These are phyloP conservation scores for Arabidopsis lyrata DNA, from an alignment of 441 rosid species.

Conservation along the genomic window DNA sequence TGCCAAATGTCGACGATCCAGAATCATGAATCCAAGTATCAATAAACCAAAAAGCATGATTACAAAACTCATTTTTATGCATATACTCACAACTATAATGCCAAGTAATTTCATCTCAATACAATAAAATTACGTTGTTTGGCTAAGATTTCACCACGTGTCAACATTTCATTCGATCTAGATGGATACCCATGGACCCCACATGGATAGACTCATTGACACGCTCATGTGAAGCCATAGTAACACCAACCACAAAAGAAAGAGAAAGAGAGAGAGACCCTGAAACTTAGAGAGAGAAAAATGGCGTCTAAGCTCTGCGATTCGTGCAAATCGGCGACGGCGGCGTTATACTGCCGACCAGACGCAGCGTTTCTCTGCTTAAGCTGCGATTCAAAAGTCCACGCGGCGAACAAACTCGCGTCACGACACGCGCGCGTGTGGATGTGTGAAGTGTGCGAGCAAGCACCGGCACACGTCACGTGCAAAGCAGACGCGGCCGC, in stretches of 20 bases:
- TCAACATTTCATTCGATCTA: slow-evolving; percentile 28
- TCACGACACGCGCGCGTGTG: slow-evolving; percentile 91
- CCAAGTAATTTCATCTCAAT: slow-evolving; percentile 13
- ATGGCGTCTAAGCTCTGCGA: slow-evolving; percentile 96
- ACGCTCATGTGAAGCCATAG: slow-evolving; percentile 42
- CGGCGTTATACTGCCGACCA: slow-evolving; percentile 77
- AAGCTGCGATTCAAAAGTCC: slow-evolving; percentile 83
- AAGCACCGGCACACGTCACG: slow-evolving; percentile 90
- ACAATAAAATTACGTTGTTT: slow-evolving; percentile 33
- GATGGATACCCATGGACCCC: slow-evolving; percentile 55
- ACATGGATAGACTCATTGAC: slow-evolving; percentile 60
- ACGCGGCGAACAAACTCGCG: slow-evolving; percentile 90
- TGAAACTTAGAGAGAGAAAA: neutral
- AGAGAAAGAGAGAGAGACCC: slow-evolving; percentile 4
- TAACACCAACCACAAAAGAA: slow-evolving; percentile 37
- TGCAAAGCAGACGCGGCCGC: slow-evolving; percentile 98
- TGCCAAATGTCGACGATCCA: slow-evolving; percentile 42
- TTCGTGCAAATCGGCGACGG: slow-evolving; percentile 88
- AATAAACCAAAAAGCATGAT: neutral
- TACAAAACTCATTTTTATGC: slow-evolving; percentile 7
- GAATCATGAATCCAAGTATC: slow-evolving; percentile 34
- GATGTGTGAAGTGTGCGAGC: slow-evolving; percentile 95
- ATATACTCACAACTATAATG: slow-evolving; percentile 22
- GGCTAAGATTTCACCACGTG: slow-evolving; percentile 72
- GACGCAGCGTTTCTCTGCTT: slow-evolving; percentile 90